phyloP scores from a whole-genome alignment of 352 stramenopile genomes.

The Saprolegnia diclina region DNA sequence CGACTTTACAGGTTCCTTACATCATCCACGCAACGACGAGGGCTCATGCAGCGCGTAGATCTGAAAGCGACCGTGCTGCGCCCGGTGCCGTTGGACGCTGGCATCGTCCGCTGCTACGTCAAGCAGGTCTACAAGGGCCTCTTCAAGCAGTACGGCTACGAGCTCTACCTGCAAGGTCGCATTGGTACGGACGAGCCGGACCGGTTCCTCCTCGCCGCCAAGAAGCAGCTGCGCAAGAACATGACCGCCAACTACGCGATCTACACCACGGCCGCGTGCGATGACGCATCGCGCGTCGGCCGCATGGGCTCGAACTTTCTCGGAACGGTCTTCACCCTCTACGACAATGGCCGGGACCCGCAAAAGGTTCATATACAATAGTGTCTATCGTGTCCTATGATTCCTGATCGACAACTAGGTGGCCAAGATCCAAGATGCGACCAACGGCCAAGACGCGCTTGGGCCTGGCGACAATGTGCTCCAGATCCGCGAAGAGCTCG shows the following conservation, averaged over 20 bases:
- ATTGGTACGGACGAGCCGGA: slow-evolving; percentile 80
- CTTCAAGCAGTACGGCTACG: slow-evolving; percentile 85
- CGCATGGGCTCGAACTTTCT: slow-evolving; percentile 86
- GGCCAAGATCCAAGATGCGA: slow-evolving; percentile 80
- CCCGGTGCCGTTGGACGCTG: slow-evolving; percentile 71
- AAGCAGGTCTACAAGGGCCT: slow-evolving; percentile 82
- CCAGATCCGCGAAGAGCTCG: slow-evolving; percentile 80
- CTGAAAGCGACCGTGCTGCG: slow-evolving; percentile 71
- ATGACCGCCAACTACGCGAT: slow-evolving; percentile 87
- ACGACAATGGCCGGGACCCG: slow-evolving; percentile 82
- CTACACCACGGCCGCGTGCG: slow-evolving; percentile 75
- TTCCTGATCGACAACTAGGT: slow-evolving; percentile 27
- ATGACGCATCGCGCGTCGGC: slow-evolving; percentile 64
- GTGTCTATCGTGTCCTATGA: neutral
- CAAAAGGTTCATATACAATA: slow-evolving; percentile 53
- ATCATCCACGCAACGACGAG: neutral
- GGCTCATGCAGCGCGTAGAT: slow-evolving; percentile 33
- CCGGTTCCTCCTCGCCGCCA: slow-evolving; percentile 64
- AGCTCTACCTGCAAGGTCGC: slow-evolving; percentile 77
- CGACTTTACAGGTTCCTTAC: slow-evolving; percentile 37
- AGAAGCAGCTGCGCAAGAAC: slow-evolving; percentile 79
- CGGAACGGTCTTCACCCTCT: slow-evolving; percentile 81
- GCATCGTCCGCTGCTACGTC: slow-evolving; percentile 84
- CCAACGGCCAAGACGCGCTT: slow-evolving; percentile 56
- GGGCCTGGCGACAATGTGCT: slow-evolving; percentile 58